Conservation (phyloP, 345 rosid genomes). For the Rhizophora mangle region DNA sequence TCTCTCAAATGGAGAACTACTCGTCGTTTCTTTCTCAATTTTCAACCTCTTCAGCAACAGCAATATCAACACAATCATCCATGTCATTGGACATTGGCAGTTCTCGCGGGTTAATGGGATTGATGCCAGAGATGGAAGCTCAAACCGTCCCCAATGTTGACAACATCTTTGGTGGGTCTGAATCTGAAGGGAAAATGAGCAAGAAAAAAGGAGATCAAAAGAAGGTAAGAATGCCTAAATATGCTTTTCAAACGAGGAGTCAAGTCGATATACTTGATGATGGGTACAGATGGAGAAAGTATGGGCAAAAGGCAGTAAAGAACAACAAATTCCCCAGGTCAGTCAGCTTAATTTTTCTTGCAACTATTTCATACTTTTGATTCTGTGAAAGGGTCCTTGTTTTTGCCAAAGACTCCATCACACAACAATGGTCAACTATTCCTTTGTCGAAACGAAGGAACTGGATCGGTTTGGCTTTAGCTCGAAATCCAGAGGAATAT, state of each 20-base stretch:
- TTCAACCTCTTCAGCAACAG: conserved; percentile 22
- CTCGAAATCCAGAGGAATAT: too few species aligned
- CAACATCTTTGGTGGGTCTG: conserved; percentile 12
- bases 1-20: conserved; percentile 27
- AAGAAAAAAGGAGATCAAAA: conserved; percentile 41
- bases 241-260: conserved; percentile 84
- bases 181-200: conserved; percentile 18
- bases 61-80: conserved; percentile 6
- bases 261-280: conserved; percentile 89
- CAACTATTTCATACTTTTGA: too few species aligned
- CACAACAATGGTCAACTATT: too few species aligned
- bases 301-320: conserved; percentile 85
- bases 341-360: neutral
- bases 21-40: conserved; percentile 15
- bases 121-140: conserved; percentile 24
- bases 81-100: conserved; percentile 8
- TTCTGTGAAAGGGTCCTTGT: too few species aligned
- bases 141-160: neutral
- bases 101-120: conserved; percentile 28
- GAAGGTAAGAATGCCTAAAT: conserved; percentile 54
- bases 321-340: conserved; percentile 80
- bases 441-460: too few species aligned
- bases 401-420: too few species aligned
- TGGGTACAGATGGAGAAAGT: conserved; percentile 92
- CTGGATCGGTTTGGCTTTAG: too few species aligned